Conservation (phyloP, 2,329 filamentous ascomycete genomes). For the Colletotrichum aenigma region DNA sequence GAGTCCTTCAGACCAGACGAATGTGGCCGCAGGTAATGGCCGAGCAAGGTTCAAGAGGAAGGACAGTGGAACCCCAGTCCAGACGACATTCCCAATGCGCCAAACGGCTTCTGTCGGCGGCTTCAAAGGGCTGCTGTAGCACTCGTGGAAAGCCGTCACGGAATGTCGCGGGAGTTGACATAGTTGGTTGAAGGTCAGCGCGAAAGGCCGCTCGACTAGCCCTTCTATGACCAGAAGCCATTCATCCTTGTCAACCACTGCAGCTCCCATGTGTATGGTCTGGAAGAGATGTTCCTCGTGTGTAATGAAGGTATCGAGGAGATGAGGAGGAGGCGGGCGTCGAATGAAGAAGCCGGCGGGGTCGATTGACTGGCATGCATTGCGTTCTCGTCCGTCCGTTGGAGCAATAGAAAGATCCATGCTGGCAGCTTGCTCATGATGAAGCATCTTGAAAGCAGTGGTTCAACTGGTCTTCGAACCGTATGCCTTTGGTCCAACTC, state of each 20-base stretch:
- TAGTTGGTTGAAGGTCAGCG: background rate
- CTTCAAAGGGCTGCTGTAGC: background rate
- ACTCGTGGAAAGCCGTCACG: background rate
- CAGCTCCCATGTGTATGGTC: background rate
- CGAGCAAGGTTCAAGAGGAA: fast-evolving
- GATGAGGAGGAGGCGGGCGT: background rate
- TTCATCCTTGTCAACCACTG: background rate
- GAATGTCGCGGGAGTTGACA: background rate
- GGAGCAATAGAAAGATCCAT: background rate
- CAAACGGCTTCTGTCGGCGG: background rate
- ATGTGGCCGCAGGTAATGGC: background rate
- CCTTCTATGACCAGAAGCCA: background rate
- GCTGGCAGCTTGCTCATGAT: background rate
- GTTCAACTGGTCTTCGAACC: background rate
- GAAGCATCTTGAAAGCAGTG: background rate
- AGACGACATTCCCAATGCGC: background rate
- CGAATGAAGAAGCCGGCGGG: background rate
- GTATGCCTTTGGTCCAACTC: background rate
- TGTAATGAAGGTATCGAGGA: background rate
- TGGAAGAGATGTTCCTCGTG: background rate
- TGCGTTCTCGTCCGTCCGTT: background rate
- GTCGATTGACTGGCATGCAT: background rate
- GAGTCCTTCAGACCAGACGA: background rate
- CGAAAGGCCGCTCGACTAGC: background rate
- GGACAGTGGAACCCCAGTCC: fast-evolving